Evolutionary conservation across 441 rosid species (phyloP), one percentile per base, ranked within the genome.

Genomic region (Populus hybrid): DNA sequence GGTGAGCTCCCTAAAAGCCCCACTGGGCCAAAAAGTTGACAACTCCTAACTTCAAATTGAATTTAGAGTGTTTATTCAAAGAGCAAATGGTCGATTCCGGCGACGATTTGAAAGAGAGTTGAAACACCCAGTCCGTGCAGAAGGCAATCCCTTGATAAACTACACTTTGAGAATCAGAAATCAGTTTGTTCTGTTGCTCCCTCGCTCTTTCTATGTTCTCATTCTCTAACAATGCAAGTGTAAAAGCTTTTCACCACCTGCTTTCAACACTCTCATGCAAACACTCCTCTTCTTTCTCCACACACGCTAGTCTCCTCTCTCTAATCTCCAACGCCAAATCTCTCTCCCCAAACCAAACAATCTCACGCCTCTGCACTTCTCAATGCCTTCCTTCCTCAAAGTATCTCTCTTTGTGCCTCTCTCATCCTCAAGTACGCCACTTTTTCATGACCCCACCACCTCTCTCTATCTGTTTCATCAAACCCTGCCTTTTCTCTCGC

Each of bases 351-450:
- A 66, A 81, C 81, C 79, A 86, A 87, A 50, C 91, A 87, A 79
- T 53, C 75, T 40, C 92, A 87, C 73, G 86, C 89, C 75, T 79
- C 80, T 30, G 88, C 88, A 24, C 78, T 86, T 50, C 70, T 82
- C 74, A 77, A 79, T 71, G 89, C 87, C 28, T 67, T 83, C 67
- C 88, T 88, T 64, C 89, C 94, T 14, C 50, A 73, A 30, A 74
- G 79, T 67, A 72, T 88, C 50, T 82, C 92, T 38, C 80, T 88
- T 8, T 86, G 83, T 36, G 89, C 94, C 30, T 80, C 91, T 50
- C 87, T 90, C 71, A 87, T 90, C 53, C 87, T 90, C 79, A 83
- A 88, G 38, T 90, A 90, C 69, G 88, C 91, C 67, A 69, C 75
- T 23, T 81, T 79, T 34, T n/a, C 57, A 75, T 23, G 74, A 80